phyloP scores from a whole-genome alignment of 2,329 filamentous ascomycete genomes.

The Phialophora tarda region DNA sequence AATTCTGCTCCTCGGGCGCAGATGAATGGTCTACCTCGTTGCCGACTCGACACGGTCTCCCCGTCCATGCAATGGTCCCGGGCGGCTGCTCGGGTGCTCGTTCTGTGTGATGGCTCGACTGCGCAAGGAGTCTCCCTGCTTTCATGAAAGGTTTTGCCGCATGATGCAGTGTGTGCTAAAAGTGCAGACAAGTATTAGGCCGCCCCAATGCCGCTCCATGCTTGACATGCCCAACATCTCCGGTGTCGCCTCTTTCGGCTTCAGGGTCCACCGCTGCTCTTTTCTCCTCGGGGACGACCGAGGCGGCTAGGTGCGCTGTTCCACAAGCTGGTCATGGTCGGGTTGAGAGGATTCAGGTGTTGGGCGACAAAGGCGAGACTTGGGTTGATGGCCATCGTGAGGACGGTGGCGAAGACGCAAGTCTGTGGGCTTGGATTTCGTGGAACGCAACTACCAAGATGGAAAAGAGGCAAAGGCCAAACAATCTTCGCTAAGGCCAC shows the following conservation, averaged over 20 bases:
- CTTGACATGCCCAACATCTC: slow-evolving; percentile 64
- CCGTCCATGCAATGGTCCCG: slow-evolving; percentile 59
- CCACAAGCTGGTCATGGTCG: slow-evolving; percentile 61
- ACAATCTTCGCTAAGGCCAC: slow-evolving; percentile 61
- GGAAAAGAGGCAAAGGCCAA: slow-evolving; percentile 48
- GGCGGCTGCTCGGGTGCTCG: slow-evolving; percentile 61
- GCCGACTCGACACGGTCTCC: slow-evolving; percentile 57
- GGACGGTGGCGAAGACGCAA: slow-evolving; percentile 35
- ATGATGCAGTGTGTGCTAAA: slow-evolving; percentile 55
- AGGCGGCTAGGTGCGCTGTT: slow-evolving; percentile 62
- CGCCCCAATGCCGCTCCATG: slow-evolving; percentile 53
- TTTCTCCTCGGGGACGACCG: slow-evolving; percentile 50
- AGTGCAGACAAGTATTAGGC: slow-evolving; percentile 61
- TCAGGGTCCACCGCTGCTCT: slow-evolving; percentile 51
- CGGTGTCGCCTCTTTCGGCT: slow-evolving; percentile 58
- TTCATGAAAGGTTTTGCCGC: slow-evolving; percentile 67
- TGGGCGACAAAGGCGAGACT: slow-evolving; percentile 54
- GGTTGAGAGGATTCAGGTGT: slow-evolving; percentile 60
- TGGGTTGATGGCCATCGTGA: slow-evolving; percentile 58
- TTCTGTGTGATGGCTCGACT: slow-evolving; percentile 63
- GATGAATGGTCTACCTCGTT: slow-evolving; percentile 58
- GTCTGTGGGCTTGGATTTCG: slow-evolving; percentile 63
- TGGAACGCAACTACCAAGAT: slow-evolving; percentile 57
- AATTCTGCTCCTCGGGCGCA: slow-evolving; percentile 35
- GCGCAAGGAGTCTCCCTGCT: slow-evolving; percentile 57